These are phyloP conservation scores for Fusarium sp. DNA, from an alignment of 2,329 filamentous ascomycete species.

Conservation along the genomic window DNA sequence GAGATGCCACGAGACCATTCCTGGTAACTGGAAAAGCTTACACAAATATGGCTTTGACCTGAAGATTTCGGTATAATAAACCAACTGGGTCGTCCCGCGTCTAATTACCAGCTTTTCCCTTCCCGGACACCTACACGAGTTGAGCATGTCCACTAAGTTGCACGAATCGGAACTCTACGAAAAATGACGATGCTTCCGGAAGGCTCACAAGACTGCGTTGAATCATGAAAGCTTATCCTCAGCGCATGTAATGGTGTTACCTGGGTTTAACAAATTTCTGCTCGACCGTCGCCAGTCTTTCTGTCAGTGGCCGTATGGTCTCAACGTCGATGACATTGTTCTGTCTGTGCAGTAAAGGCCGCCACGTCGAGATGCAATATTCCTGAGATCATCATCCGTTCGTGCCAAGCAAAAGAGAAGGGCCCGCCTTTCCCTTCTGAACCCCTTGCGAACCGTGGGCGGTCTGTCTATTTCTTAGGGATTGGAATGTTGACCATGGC, in stretches of 20 bases:
- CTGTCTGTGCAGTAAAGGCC: constrained; percentile 3
- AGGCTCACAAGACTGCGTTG: constrained; percentile 13
- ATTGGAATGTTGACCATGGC: constrained; percentile 41
- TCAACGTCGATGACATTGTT: constrained; percentile 22
- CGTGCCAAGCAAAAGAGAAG: constrained; percentile 1
- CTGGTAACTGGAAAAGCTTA: constrained; percentile 29
- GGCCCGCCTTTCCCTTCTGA: constrained; percentile 3
- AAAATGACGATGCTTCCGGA: constrained; percentile 19
- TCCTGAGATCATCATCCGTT: constrained; percentile 9
- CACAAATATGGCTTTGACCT: constrained; percentile 17
- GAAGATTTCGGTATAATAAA: constrained; percentile 15
- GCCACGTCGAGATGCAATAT: constrained; percentile 8
- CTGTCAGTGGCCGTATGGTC: constrained; percentile 31
- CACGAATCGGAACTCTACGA: constrained; percentile 26
- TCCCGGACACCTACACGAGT: constrained; percentile 16
- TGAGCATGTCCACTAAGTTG: constrained; percentile 24
- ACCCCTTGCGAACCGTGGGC: constrained; percentile 13
- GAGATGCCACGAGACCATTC: constrained; percentile 30
- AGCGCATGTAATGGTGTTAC: constrained; percentile 14
- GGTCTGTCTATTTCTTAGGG: constrained; percentile 14
- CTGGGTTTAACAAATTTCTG: constrained; percentile 3
- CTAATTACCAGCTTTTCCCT: constrained; percentile 21
- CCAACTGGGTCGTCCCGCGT: constrained; percentile 22
- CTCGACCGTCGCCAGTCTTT: neutral
- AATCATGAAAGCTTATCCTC: constrained; percentile 4